Evolutionary conservation across 108 stramenopile species (phyloP).

Genomic region (Cylindrotheca closterium): DNA sequence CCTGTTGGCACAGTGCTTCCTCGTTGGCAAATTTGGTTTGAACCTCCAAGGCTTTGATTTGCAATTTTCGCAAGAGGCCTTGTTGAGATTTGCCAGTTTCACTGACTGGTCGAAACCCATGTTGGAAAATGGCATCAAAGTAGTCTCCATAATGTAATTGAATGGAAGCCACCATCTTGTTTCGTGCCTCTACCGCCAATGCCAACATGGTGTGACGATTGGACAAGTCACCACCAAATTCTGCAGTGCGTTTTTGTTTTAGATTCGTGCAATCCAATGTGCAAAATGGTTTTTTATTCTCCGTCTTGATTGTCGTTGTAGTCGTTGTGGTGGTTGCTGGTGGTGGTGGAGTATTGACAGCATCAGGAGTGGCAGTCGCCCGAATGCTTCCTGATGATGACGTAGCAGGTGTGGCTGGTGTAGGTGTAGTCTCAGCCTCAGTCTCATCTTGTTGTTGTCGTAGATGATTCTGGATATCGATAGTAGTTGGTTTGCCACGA

Average conservation of each 20-base stretch:
- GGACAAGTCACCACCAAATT: slow-evolving; percentile 18
- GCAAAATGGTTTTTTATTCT: too few species aligned
- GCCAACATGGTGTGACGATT: slow-evolving; percentile 9
- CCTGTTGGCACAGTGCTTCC: neutral
- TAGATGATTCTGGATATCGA: too few species aligned
- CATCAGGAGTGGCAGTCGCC: too few species aligned
- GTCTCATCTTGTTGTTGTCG: too few species aligned
- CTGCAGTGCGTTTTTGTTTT: neutral
- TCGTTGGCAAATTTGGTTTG: slow-evolving; percentile 13
- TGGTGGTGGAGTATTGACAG: too few species aligned
- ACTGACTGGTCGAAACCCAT: slow-evolving; percentile 3
- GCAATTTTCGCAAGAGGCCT: slow-evolving; percentile 31
- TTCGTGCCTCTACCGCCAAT: slow-evolving; percentile 10
- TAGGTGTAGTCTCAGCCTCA: too few species aligned
- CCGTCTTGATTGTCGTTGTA: too few species aligned
- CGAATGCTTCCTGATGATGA: too few species aligned
- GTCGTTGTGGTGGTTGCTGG: too few species aligned
- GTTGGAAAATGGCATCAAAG: slow-evolving; percentile 29
- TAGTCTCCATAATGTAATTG: slow-evolving; percentile 34
- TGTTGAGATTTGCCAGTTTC: slow-evolving; percentile 18
- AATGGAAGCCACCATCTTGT: slow-evolving; percentile 17
- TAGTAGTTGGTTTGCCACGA: too few species aligned
- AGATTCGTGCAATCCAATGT: neutral
- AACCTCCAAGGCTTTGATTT: slow-evolving; percentile 37
- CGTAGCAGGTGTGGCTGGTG: too few species aligned